Conservation (phyloP, 371 early-diverging fungal species). For the Neoconidiobolus thromboides region DNA sequence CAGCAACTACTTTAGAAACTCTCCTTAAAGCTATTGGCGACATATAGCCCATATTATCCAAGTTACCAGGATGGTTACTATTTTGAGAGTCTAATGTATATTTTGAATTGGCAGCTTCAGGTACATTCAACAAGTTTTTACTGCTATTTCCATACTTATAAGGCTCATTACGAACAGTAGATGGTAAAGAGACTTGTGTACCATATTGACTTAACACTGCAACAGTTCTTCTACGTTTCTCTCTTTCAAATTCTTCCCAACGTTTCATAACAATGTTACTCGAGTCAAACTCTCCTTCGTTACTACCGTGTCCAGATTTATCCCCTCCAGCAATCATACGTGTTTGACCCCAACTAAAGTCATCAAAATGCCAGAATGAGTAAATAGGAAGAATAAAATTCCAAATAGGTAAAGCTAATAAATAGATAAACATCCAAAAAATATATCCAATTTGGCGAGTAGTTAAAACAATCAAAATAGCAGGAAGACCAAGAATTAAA, state of each 20-base stretch:
- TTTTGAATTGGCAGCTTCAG: not conserved
- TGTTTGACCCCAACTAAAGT: conserved; percentile 93
- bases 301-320: conserved; percentile 16
- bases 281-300: conserved; percentile 34
- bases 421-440: conserved; percentile 53
- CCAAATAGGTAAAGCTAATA: conserved; percentile 83
- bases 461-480: conserved; percentile 68
- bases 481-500: conserved; percentile 58
- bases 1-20: not conserved
- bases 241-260: conserved; percentile 40
- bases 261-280: conserved; percentile 37
- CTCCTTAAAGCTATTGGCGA: not conserved
- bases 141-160: not conserved
- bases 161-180: not conserved
- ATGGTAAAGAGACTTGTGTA: not conserved
- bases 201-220: not conserved
- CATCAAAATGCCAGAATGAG: conserved; percentile 93
- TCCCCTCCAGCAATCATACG: conserved; percentile 57
- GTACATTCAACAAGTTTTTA: not conserved
- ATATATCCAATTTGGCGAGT: conserved; percentile 61
- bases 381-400: conserved; percentile 83
- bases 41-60: conserved; percentile 3
- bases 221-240: conserved; percentile 10
- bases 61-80: not conserved
- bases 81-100: not conserved